Evolutionary conservation across 768 basidiomycete genomes (phyloP), one percentile per base, ranked within the genome.

Genomic region (Candolleomyces aberdarensis): DNA sequence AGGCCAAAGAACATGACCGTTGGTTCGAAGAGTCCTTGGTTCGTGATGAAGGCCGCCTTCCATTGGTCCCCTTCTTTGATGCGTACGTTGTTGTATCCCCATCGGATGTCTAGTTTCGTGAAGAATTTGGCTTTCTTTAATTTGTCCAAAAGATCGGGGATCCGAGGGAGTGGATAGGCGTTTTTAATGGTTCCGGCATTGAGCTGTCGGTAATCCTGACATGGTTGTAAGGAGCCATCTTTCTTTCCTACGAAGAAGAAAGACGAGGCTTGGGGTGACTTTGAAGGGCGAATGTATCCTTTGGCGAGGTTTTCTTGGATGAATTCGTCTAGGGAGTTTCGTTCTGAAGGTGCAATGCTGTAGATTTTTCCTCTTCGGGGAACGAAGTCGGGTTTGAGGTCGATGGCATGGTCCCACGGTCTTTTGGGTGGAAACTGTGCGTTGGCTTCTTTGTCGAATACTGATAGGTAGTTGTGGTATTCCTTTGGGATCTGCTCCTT

Each of bases 181-280:
- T 75, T 66, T 26, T 73, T 71, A 6, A 70, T 58, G 1, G 73
- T 74, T 58, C 71, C 69, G 10, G 67, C 57, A 46, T 77, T 78
- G 0, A 76, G 66, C 14, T 62, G 65, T 19, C 65, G 46, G 44
- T 71, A 77, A 46, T 76, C 65, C 20, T 74, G 72, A 0, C 75
- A 66, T 55, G 63, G 70, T 0, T 61, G 61, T 0, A 72, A 69
- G 31, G 61, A 54, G 3, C 58, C 61, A 56, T 67, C 67, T 57
- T 70, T 60, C 65, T 61, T 57, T 6, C n/a, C 29, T 17, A 57
- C 19, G 41, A 69, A 71, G 55, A 69, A 68, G 58, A 69, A 64
- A 11, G 66, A 60, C 7, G 59, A 63, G 0, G 66, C 65, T 44
- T 60, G 55, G 3, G 65, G 67, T 0, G 65, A 69, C 50, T 66